Base-by-base conservation (phyloP, 2,329 filamentous ascomycete species). In the Sporothrix protearum region DNA sequence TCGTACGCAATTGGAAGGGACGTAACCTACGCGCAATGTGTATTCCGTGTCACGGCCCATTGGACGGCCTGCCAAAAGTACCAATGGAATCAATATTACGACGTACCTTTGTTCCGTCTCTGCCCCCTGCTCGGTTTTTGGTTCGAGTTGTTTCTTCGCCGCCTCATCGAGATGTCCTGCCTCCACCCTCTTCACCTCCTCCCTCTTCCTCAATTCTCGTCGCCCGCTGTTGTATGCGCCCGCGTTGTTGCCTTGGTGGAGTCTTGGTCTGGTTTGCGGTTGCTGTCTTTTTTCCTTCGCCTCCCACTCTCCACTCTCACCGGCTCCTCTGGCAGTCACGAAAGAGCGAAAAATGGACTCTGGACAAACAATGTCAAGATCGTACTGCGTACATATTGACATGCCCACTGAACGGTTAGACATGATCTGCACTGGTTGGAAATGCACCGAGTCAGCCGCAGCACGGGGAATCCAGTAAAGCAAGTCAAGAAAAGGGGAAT, bases 31-130 rank as follows among this genome's bases (percentile, higher is more conserved):
- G 71, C 71, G 59, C 16, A 59, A 68, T 33, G 71, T 66, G 73
- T 74, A 74, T 55, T 71, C 69, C 72, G 72, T 74, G 72, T 74
- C 73, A 74, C 73, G 73, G 53, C 63, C 55, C 33, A 42, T 55
- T 45, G 22, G 36, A 28, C 63, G 28, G 28, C 9, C 19, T 6
- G 7, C n/a, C 64, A 53, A 68, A 33, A 22, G 64, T 68, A 68
- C 51, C 57, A 42, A 63, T 63, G 57, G 42, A 61, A n/a, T 22
- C 49, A 33, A 14, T 12, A 10, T 33, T 2, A 12, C 28, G 14
- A 6, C 1, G 55, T 61, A 63, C n/a, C 19, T 19, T 16, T 19
- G 45, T 49, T 4, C 45, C 45, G 16, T 59, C n/a, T 69, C 4
- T 51, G 42, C 63, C 63, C 42, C 25, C 55, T 33, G 36, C 33